These are phyloP conservation scores for Globisporangium perplexum DNA, from an alignment of 352 stramenopile species.

Conservation along the genomic window DNA sequence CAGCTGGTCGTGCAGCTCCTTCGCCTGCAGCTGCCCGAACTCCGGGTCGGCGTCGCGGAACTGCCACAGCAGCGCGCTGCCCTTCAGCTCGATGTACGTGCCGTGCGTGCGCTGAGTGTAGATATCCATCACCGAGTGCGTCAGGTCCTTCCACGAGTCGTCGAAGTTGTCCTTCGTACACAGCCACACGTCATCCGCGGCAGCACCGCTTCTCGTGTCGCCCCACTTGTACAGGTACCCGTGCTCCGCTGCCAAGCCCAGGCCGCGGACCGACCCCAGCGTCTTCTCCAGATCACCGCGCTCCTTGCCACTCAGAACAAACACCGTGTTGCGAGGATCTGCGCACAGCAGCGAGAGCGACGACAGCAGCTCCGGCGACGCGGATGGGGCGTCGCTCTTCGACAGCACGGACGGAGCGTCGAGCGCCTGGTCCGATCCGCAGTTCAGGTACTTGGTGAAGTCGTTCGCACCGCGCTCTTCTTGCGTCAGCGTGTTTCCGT, in stretches of 20 bases:
- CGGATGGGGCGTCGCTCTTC: slow-evolving; percentile 30
- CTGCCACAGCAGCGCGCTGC: slow-evolving; percentile 98
- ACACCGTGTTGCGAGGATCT: slow-evolving; percentile 97
- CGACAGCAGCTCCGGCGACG: slow-evolving; percentile 75
- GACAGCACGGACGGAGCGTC: slow-evolving; percentile 28
- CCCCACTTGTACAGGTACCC: slow-evolving; percentile 98
- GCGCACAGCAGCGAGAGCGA: slow-evolving; percentile 90
- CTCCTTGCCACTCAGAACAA: slow-evolving; percentile 97
- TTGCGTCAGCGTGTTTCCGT: slow-evolving; percentile 95
- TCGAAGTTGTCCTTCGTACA: slow-evolving; percentile 90
- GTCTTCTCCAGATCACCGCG: slow-evolving; percentile 92
- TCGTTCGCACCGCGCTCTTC: slow-evolving; percentile 77
- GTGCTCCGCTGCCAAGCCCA: slow-evolving; percentile 97
- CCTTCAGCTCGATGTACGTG: slow-evolving; percentile 99
- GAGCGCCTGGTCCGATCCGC: slow-evolving; percentile 18
- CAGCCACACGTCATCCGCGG: slow-evolving; percentile 64
- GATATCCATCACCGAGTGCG: slow-evolving; percentile 98
- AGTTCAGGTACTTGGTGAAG: slow-evolving; percentile 83
- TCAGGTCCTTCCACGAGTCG: slow-evolving; percentile 96
- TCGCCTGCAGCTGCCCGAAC: slow-evolving; percentile 98
- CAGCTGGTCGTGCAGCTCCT: slow-evolving; percentile 98
- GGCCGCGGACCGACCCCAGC: slow-evolving; percentile 90
- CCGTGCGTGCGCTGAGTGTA: slow-evolving; percentile 98
- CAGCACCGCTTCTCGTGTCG: slow-evolving; percentile 21
- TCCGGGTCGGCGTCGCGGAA: slow-evolving; percentile 98